Evolutionary conservation across 768 basidiomycete species (phyloP).

Genomic region (Psilocybe subaeruginosa): DNA sequence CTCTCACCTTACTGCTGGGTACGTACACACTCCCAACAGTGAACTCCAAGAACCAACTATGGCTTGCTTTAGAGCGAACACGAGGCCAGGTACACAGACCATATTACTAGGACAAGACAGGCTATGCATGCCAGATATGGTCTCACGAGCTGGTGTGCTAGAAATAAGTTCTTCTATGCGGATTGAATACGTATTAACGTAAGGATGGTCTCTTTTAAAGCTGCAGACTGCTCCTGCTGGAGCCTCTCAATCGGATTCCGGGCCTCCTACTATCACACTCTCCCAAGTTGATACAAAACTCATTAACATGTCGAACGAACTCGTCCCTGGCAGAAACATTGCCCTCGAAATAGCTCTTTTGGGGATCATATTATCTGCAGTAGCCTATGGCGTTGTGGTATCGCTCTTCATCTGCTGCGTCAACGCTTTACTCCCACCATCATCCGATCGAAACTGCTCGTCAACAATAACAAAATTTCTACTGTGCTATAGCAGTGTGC

Average conservation of each 20-base stretch:
- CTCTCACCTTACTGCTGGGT: too few species aligned
- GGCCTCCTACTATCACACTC: background rate
- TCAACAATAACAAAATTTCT: background rate
- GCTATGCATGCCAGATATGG: background rate
- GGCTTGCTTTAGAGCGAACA: too few species aligned
- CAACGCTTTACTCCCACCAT: background rate
- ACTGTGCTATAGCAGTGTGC: background rate
- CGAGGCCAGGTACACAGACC: too few species aligned
- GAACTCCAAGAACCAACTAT: too few species aligned
- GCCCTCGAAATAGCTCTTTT: background rate
- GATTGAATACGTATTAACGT: background rate
- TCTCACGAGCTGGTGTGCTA: background rate
- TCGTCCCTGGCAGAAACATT: background rate
- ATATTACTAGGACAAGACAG: background rate
- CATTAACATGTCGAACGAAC: background rate
- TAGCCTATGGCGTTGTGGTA: slow-evolving; percentile 7
- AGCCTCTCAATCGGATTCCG: background rate
- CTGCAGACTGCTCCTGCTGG: background rate
- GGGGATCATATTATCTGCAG: background rate
- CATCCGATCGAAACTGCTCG: background rate
- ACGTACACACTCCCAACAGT: too few species aligned
- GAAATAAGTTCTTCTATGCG: background rate
- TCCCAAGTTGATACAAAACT: background rate
- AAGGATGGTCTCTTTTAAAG: background rate
- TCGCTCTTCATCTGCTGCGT: slow-evolving; percentile 6